Conservation (phyloP, 257 asterid species). For the Mentha longifolia region DNA sequence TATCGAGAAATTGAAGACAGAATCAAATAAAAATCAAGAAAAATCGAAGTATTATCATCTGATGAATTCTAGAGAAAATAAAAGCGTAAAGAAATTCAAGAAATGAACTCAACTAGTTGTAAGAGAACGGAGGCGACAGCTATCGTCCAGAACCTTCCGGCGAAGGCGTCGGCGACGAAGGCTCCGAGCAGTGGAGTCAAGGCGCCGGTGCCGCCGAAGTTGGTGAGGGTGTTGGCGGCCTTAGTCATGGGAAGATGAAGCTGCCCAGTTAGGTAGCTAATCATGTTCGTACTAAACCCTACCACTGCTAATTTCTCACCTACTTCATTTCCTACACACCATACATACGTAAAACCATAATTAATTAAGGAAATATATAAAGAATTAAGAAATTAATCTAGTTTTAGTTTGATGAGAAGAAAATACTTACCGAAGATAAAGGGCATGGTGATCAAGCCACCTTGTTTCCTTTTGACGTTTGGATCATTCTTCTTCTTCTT, state of each 20-base stretch:
- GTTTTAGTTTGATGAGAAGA: neutral
- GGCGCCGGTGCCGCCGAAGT: constrained; percentile 91
- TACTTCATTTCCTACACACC: constrained; percentile 74
- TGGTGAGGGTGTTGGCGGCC: constrained; percentile 90
- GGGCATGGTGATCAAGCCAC: constrained; percentile 90
- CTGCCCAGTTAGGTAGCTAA: constrained; percentile 77
- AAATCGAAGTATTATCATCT: no score
- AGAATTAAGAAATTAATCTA: neutral
- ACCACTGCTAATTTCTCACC: constrained; percentile 93
- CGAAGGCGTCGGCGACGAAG: constrained; percentile 74
- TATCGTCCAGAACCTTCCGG: constrained; percentile 93
- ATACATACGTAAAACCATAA: no score
- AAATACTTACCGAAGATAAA: constrained; percentile 77
- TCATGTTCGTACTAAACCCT: constrained; percentile 80
- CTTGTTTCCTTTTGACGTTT: constrained; percentile 53
- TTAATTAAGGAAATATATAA: neutral
- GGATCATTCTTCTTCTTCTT: constrained; percentile 39
- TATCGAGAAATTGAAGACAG: no score
- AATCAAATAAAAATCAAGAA: no score
- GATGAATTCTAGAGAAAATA: no score
- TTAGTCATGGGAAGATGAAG: constrained; percentile 77
- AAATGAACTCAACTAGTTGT: constrained; percentile 57
- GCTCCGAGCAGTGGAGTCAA: constrained; percentile 94
- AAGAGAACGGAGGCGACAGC: constrained; percentile 76
- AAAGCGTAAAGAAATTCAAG: neutral